These are phyloP conservation scores for Lyophyllum decastes DNA, from an alignment of 768 basidiomycete species.

Conservation along the genomic window DNA sequence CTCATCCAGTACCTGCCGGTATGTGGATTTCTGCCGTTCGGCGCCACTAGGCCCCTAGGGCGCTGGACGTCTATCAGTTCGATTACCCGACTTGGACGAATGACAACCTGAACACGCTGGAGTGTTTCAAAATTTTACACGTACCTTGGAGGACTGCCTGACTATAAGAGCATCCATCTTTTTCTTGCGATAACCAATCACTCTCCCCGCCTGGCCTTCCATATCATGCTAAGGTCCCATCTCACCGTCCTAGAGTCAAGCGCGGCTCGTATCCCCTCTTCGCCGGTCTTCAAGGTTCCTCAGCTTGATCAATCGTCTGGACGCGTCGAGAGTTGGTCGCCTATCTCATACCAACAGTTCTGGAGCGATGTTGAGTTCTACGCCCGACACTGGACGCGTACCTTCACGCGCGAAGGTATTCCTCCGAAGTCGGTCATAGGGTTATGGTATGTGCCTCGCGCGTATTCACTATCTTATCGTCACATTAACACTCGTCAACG, in stretches of 20 bases:
- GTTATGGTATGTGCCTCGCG: slow-evolving; percentile 47
- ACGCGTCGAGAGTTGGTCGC: slow-evolving; percentile 21
- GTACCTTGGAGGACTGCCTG: slow-evolving; percentile 2
- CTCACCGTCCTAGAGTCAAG: slow-evolving; percentile 54
- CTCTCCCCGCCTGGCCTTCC: slow-evolving; percentile 7
- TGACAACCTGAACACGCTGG: slow-evolving; percentile 9
- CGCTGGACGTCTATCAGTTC: slow-evolving; percentile 13
- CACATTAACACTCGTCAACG: slow-evolving; percentile 9
- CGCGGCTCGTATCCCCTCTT: slow-evolving; percentile 42
- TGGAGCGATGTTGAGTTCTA: slow-evolving; percentile 52
- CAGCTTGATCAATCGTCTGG: slow-evolving; percentile 31
- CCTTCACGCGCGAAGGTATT: slow-evolving; percentile 42
- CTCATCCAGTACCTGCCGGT: slow-evolving; percentile 12
- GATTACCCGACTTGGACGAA: slow-evolving; percentile 7
- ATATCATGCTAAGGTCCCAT: slow-evolving; percentile 42
- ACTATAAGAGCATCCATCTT: slow-evolving; percentile 8
- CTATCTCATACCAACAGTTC: slow-evolving; percentile 43
- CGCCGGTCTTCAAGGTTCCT: slow-evolving; percentile 55
- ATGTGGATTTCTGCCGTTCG: slow-evolving; percentile 12
- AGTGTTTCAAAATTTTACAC: slow-evolving; percentile 16
- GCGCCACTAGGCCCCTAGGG: slow-evolving; percentile 5
- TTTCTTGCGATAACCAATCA: background rate
- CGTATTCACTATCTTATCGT: background rate
- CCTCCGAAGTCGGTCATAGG: slow-evolving; percentile 55
- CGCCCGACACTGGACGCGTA: slow-evolving; percentile 55